phyloP scores from a whole-genome alignment of 345 rosid genomes.

The Cochlearia excelsa region DNA sequence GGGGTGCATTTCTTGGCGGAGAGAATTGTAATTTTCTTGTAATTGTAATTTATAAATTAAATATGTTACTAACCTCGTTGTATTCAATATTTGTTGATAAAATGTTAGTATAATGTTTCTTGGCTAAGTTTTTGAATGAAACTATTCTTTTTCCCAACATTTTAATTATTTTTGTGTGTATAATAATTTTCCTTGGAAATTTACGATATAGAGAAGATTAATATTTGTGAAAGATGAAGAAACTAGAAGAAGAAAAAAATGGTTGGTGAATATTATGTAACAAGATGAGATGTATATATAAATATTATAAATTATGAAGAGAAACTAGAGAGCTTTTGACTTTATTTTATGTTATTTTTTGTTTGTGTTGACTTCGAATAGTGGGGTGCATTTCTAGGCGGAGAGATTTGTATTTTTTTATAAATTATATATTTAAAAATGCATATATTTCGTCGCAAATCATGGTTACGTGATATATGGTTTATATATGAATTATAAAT shows the following conservation, averaged over 20 bases:
- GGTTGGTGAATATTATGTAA: constrained; percentile 30
- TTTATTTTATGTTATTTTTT: constrained; percentile 19
- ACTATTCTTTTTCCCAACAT: constrained; percentile 69
- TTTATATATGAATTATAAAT: constrained; percentile 17
- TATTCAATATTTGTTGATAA: too few species aligned
- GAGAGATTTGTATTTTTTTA: constrained; percentile 8
- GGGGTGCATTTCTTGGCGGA: constrained; percentile 36
- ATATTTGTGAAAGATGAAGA: constrained; percentile 22
- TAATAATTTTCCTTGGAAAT: too few species aligned
- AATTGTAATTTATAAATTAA: too few species aligned
- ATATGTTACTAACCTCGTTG: too few species aligned
- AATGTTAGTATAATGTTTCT: constrained; percentile 29
- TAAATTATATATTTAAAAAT: neutral
- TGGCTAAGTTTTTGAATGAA: constrained; percentile 76
- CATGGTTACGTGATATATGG: constrained; percentile 29
- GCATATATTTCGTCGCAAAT: constrained; percentile 34
- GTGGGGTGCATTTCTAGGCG: constrained; percentile 37
- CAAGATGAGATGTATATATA: constrained; percentile 6
- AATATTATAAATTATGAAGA: neutral
- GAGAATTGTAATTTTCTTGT: constrained; percentile 1
- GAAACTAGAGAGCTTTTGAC: constrained; percentile 22
- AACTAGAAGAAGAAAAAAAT: constrained; percentile 18
- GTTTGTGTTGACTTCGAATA: constrained; percentile 37
- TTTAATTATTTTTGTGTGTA: neutral
- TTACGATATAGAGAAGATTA: neutral